Conservation (phyloP, 129 eudicot genomes). For the Flaveria sonorensis region DNA sequence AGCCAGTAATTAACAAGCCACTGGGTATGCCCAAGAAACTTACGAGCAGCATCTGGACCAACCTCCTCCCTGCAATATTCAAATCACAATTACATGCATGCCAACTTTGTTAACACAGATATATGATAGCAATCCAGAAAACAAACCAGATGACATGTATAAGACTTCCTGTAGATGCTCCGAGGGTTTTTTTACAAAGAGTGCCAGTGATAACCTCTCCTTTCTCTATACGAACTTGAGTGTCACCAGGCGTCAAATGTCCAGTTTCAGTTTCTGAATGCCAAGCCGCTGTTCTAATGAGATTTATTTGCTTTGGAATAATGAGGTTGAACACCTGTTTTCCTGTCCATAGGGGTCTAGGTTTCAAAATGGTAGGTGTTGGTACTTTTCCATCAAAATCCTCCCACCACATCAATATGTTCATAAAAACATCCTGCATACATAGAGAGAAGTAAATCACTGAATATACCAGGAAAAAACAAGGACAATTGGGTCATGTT, state of each 20-base stretch:
- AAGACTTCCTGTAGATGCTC: slow-evolving; percentile 90
- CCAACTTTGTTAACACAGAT: neutral
- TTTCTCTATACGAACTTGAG: slow-evolving; percentile 89
- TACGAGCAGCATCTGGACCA: slow-evolving; percentile 99
- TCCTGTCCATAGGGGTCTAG: slow-evolving; percentile 98
- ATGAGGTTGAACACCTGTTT: slow-evolving; percentile 94
- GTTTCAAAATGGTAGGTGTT: slow-evolving; percentile 89
- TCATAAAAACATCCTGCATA: slow-evolving; percentile 93
- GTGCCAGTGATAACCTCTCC: slow-evolving; percentile 97
- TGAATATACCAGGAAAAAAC: neutral
- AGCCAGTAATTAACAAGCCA: slow-evolving; percentile 99
- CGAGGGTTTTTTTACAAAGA: slow-evolving; percentile 92
- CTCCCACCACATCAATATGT: slow-evolving; percentile 99
- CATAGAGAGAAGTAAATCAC: neutral
- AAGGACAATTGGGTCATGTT: neutral
- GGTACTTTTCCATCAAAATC: slow-evolving; percentile 99
- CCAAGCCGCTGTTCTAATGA: slow-evolving; percentile 85
- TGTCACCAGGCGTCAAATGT: slow-evolving; percentile 87
- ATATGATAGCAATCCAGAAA: slow-evolving; percentile 4
- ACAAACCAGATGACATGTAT: slow-evolving; percentile 94
- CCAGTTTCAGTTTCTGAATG: slow-evolving; percentile 80
- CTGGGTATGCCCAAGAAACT: slow-evolving; percentile 97
- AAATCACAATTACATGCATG: slow-evolving; percentile 3
- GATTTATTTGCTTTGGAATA: slow-evolving; percentile 94
- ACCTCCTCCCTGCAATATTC: slow-evolving; percentile 86